phyloP scores from a whole-genome alignment of 768 basidiomycete species.

The Pleurotus citrinopileatus region DNA sequence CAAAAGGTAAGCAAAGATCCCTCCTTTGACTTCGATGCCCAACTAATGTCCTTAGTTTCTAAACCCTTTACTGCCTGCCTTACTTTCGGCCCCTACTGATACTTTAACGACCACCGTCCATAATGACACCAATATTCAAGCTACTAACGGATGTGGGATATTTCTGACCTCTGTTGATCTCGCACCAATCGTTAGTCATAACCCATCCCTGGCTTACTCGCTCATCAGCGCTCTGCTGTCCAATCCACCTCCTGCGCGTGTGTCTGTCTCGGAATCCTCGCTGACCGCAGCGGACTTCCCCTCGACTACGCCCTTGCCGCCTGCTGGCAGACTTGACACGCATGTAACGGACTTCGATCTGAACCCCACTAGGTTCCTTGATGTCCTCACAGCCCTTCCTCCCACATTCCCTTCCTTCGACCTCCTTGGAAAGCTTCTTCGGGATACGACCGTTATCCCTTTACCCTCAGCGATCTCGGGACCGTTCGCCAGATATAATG shows the following conservation, averaged over 20 bases:
- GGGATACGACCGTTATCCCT: conserved; percentile 43
- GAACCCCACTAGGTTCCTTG: conserved; percentile 51
- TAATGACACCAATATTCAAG: conserved; percentile 27
- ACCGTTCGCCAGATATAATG: too few species aligned
- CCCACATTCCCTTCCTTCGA: conserved; percentile 75
- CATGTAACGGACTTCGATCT: conserved; percentile 13
- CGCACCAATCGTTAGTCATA: conserved; percentile 60
- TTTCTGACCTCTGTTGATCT: conserved; percentile 70
- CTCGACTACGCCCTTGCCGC: background rate
- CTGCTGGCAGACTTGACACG: background rate
- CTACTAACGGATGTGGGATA: conserved; percentile 8
- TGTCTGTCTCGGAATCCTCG: background rate
- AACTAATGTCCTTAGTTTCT: conserved; percentile 39
- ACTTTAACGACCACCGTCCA: background rate
- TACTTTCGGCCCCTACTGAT: conserved; percentile 33
- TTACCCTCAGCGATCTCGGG: conserved; percentile 24
- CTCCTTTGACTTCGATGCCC: background rate
- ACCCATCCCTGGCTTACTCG: conserved; percentile 68
- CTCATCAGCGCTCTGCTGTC: conserved; percentile 59
- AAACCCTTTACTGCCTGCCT: conserved; percentile 44
- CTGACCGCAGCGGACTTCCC: background rate
- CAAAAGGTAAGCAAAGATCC: conserved; percentile 59
- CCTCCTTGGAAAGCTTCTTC: conserved; percentile 64
- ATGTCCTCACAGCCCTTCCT: conserved; percentile 62
- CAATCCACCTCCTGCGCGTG: conserved; percentile 22